These are phyloP conservation scores for Dichotomopilus funicola DNA, from an alignment of 2,329 filamentous ascomycete species.

Conservation along the genomic window DNA sequence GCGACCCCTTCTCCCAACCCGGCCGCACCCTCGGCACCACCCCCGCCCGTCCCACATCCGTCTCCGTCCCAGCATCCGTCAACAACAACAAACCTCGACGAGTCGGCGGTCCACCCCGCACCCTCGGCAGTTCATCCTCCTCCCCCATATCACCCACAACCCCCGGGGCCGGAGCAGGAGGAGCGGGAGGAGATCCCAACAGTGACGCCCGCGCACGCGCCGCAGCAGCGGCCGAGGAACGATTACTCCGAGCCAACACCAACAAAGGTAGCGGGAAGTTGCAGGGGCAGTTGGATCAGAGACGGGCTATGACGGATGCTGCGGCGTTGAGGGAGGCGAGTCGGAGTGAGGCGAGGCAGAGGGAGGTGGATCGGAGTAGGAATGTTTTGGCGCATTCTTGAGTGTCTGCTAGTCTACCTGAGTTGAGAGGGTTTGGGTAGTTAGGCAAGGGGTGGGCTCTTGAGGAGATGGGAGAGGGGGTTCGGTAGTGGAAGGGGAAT, in stretches of 20 bases:
- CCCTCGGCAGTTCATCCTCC: slow-evolving; percentile 39
- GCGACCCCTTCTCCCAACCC: slow-evolving; percentile 63
- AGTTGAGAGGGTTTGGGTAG: no score
- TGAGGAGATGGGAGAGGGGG: no score
- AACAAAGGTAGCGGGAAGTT: slow-evolving; percentile 54
- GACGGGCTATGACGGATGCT: slow-evolving; percentile 66
- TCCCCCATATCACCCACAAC: no score
- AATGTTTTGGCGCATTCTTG: slow-evolving; percentile 47
- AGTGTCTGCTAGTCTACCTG: not conserved
- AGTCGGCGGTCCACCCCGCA: slow-evolving; percentile 53
- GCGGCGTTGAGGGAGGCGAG: slow-evolving; percentile 64
- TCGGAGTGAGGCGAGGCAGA: slow-evolving; percentile 54
- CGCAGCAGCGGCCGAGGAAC: slow-evolving; percentile 77
- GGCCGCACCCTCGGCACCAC: slow-evolving; percentile 65
- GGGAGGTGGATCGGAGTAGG: slow-evolving; percentile 60
- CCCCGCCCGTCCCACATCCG: slow-evolving; percentile 42
- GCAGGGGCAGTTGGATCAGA: slow-evolving; percentile 61
- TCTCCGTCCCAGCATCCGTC: slow-evolving; percentile 41
- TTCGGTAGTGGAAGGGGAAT: no score
- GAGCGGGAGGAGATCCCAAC: slow-evolving; percentile 18
- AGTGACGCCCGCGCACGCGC: slow-evolving; percentile 65
- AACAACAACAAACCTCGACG: slow-evolving; percentile 29
- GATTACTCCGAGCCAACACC: slow-evolving; percentile 25
- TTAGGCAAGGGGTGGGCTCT: not conserved
- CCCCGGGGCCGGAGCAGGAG: not conserved